These are phyloP conservation scores for Neurospora sp. DNA, from an alignment of 2,329 filamentous ascomycete species.

Conservation along the genomic window DNA sequence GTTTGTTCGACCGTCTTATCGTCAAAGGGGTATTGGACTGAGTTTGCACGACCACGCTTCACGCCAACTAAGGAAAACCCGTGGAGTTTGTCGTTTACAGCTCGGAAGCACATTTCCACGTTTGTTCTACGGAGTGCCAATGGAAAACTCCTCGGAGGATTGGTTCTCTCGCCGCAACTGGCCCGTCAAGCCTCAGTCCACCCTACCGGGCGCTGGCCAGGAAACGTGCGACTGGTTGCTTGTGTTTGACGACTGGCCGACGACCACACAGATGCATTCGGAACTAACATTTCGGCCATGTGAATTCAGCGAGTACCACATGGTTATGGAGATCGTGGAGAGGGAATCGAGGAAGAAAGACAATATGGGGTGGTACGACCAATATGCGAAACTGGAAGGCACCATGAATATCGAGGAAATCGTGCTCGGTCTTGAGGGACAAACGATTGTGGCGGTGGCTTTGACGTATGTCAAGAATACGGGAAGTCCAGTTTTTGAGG, in stretches of 20 bases:
- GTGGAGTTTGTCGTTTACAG: conserved; percentile 44
- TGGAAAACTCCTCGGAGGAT: conserved; percentile 29
- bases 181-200: conserved; percentile 37
- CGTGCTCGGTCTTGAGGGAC: conserved; percentile 40
- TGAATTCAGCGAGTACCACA: conserved; percentile 33
- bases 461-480: conserved; percentile 42
- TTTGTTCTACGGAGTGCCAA: conserved; percentile 44
- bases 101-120: conserved; percentile 51
- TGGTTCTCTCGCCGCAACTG: conserved; percentile 49
- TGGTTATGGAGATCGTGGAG: conserved; percentile 40
- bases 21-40: conserved; percentile 40
- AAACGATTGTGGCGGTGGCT: conserved; percentile 41
- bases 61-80: conserved; percentile 36
- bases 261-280: conserved; percentile 28
- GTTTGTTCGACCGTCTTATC: conserved; percentile 39
- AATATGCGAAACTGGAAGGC: conserved; percentile 42
- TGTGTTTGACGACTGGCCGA: conserved; percentile 39
- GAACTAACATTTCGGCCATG: conserved; percentile 36
- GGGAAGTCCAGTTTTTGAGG: conserved; percentile 35
- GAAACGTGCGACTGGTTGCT: conserved; percentile 45
- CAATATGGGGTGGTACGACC: conserved; percentile 49
- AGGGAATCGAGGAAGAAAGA: conserved; percentile 35
- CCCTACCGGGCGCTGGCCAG: conserved; percentile 36
- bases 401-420: conserved; percentile 41
- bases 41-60: conserved; percentile 44